Base-by-base conservation (phyloP, 2,329 filamentous ascomycete genomes). In the Endothia cerciana region DNA sequence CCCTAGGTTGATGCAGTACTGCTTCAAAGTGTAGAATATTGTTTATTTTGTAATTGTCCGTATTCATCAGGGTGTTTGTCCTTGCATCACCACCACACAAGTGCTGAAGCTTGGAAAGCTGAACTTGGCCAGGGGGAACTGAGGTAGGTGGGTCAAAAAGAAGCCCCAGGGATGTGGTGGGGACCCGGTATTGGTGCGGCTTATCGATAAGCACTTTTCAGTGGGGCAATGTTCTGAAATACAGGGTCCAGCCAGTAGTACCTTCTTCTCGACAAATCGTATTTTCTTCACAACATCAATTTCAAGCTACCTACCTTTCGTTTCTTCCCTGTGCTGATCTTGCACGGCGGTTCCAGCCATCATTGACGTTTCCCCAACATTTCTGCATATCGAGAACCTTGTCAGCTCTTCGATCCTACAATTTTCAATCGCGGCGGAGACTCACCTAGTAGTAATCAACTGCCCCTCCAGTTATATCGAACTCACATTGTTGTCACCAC, bases 201-300 rank as follows among this genome's bases (percentile, higher is more conserved):
- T 55, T 66, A 66, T 66, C 64, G 64, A 66, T 66, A 66, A 66
- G 30, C 19, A 43, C 53, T 64, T 53, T 65, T 60, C 59, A 55
- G 64, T 59, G 60, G 64, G 45, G 45, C 55, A 51, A 11, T 28
- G 45, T 36, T 36, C 51, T 43, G 45, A 66, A 63, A 60, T 40
- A 51, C 36, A 63, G 64, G 64, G 64, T 41, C 55, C 38, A 55
- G 19, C 47, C 10, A 19, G 40, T 41, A 36, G 8, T 38, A 49
- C 19, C 41, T 4, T n/a, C 36, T 51, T 8, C 10, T 30, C 8
- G 17, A 41, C 25, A 13, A 51, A 28, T 19, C 13, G 4, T 28
- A n/a, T 13, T n/a, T 30, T 43, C 41, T 43, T 43, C 41, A n/a
- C 33, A 36, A 36, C 17, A 55, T 55, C 17, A n/a, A 55, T 36